Evolutionary conservation across 2,329 filamentous ascomycete species (phyloP), one percentile per base, ranked within the genome.

Genomic region (Diaporthe humulicola): DNA sequence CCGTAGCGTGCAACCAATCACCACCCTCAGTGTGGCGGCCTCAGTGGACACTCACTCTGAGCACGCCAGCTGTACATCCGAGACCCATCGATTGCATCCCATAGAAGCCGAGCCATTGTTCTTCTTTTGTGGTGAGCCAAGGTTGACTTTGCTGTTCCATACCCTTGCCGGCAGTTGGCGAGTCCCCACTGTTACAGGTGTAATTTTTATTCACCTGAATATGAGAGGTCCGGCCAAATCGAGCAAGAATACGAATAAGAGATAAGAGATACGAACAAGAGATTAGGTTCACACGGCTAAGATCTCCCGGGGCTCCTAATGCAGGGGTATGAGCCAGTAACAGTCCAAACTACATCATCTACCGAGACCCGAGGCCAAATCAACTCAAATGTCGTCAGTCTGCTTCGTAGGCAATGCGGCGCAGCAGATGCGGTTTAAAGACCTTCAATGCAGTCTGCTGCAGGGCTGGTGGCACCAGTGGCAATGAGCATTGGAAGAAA

Each of bases 231-330:
- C 15, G 28, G 14, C 36, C 22, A 28, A 25, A 3, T 30, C 28
- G 19, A 30, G 30, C 28, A 22, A 71, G 73, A 75, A 75, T 73
- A 75, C 73, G 73, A 75, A 75, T 73, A 75, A 75, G 73, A 75
- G 42, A 69, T 61, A 64, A 66, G 22, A 2, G 60, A 72, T 33
- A 30, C 70, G 70, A 64, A 72, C 48, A 72, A 56, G 70, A 64
- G 57, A 54, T 54, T 69, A 40, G 54, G 12, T 28, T 30, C n/a
- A 30, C 22, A 36, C 33, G n/a, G 42, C 40, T 33, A n/a, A 40
- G 30, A 70, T 70, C 38, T 70, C 45, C 61, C 30, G 19, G 10
- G 28, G n/a, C 67, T 38, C 22, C 25, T 60, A 45, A 61, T 71
- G 70, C 57, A 72, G 57, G 70, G 70, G 64, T 58, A 19, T 17